phyloP scores from a whole-genome alignment of 768 basidiomycete genomes.

The Termitomyces sp. region DNA sequence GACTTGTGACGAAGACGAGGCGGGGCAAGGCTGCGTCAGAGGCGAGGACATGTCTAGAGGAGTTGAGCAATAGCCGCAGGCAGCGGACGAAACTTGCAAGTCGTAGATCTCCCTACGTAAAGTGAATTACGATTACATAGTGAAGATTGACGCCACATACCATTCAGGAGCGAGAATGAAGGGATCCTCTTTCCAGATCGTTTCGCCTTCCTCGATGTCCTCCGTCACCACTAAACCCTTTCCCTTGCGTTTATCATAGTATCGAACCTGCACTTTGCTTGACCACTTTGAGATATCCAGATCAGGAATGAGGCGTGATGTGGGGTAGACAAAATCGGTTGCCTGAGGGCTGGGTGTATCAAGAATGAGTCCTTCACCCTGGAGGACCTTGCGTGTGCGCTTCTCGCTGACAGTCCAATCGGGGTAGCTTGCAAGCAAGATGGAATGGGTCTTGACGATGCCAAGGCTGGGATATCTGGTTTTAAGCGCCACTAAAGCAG shows the following conservation, averaged over 20 bases:
- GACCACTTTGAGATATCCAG: slow-evolving; percentile 64
- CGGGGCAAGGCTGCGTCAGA: slow-evolving; percentile 48
- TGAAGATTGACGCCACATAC: slow-evolving; percentile 26
- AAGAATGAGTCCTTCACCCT: slow-evolving; percentile 47
- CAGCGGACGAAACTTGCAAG: slow-evolving; percentile 48
- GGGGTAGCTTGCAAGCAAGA: slow-evolving; percentile 53
- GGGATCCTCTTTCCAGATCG: slow-evolving; percentile 83
- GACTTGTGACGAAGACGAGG: slow-evolving; percentile 28
- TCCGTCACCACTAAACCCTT: slow-evolving; percentile 78
- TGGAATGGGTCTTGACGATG: slow-evolving; percentile 63
- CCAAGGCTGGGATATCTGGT: slow-evolving; percentile 58
- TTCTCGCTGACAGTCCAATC: slow-evolving; percentile 84
- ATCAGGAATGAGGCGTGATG: slow-evolving; percentile 57
- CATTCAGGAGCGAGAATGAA: slow-evolving; percentile 80
- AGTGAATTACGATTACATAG: background rate
- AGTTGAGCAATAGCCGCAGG: slow-evolving; percentile 75
- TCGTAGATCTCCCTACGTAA: slow-evolving; percentile 69
- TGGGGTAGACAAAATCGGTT: slow-evolving; percentile 37
- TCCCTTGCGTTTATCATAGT: slow-evolving; percentile 68
- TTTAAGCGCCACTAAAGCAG: slow-evolving; percentile 50
- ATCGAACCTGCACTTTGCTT: slow-evolving; percentile 55
- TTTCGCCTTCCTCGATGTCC: slow-evolving; percentile 63
- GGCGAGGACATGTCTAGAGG: slow-evolving; percentile 41
- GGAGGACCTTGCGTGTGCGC: slow-evolving; percentile 67
- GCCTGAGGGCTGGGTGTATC: slow-evolving; percentile 13